phyloP scores from a whole-genome alignment of 306 rosid genomes.

The Gillenia trifoliata region DNA sequence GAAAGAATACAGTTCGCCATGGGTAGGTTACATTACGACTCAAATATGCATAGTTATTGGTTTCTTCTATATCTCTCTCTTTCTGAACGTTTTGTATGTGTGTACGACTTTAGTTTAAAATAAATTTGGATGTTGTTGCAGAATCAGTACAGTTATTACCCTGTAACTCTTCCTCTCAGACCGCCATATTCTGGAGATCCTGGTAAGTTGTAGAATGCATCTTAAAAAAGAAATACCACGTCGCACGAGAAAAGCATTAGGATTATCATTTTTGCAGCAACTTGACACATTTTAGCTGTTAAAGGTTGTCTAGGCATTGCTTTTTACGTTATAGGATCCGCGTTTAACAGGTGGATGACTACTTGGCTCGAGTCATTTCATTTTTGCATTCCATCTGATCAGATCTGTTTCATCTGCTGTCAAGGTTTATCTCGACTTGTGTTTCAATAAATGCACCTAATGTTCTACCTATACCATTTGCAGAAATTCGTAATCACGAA shows the following conservation, averaged over 20 bases:
- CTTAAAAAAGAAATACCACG: neutral
- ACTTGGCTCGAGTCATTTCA: neutral
- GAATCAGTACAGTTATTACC: constrained; percentile 67
- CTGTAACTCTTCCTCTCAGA: constrained; percentile 66
- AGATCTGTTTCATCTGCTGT: neutral
- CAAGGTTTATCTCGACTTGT: neutral
- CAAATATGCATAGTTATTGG: neutral
- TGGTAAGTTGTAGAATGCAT: constrained; percentile 40
- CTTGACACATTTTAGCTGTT: neutral
- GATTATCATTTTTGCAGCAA: neutral
- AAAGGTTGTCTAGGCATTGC: neutral
- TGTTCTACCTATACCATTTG: constrained; percentile 14
- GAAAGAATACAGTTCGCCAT: constrained; percentile 77
- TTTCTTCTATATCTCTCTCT: neutral
- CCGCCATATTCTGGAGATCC: constrained; percentile 82
- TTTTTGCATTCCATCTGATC: neutral
- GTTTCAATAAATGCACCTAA: neutral
- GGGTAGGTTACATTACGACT: constrained; percentile 45
- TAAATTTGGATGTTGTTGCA: constrained; percentile 26
- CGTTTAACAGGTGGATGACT: neutral
- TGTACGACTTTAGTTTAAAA: constrained; percentile 8
- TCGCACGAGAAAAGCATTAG: neutral
- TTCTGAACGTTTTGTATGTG: neutral
- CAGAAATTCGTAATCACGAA: constrained; percentile 60
- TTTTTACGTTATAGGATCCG: neutral